Percentiles rank a stretch among this genome's conserved stretches.
These are phyloP conservation scores for Cenchrus americanus DNA, from an alignment of 176 grass and related monocot genomes.

Conservation along the genomic window DNA sequence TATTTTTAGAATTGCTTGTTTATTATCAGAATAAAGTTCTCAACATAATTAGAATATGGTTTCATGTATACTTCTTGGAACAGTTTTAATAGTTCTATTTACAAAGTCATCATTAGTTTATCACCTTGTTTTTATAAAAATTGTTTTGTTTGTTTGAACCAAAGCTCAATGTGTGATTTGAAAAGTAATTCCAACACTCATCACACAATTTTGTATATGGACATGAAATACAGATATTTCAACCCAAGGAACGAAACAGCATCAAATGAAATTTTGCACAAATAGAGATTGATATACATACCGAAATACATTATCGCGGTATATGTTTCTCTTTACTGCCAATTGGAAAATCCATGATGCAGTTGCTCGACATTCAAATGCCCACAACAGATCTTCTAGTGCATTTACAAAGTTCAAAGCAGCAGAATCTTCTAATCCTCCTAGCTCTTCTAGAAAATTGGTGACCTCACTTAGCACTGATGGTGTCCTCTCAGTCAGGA, in stretches of 20 bases:
- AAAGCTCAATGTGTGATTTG: conserved; percentile 11
- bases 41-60: conserved; percentile 8
- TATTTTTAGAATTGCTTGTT: not conserved
- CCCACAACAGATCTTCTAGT: conserved; percentile 85
- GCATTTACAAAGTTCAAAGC: conserved; percentile 96
- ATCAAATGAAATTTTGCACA: conserved; percentile 12
- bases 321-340: conserved; percentile 79
- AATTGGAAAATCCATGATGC: conserved; percentile 90
- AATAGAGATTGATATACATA: conserved; percentile 43
- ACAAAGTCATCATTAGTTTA: not conserved
- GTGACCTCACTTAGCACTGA: conserved; percentile 59
- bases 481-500: conserved; percentile 65
- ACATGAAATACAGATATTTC: conserved; percentile 30
- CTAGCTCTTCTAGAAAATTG: conserved; percentile 61
- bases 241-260: not conserved
- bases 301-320: conserved; percentile 76
- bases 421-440: conserved; percentile 64
- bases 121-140: not conserved
- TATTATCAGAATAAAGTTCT: not conserved
- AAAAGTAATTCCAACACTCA: not conserved
- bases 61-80: not conserved
- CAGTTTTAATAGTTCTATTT: not conserved
- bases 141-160: not conserved
- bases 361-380: conserved; percentile 85
- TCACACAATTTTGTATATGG: conserved; percentile 6